Evolutionary conservation across 176 grass and related monocot genomes (phyloP).

Genomic region (Hsuehochloa calcarea): DNA sequence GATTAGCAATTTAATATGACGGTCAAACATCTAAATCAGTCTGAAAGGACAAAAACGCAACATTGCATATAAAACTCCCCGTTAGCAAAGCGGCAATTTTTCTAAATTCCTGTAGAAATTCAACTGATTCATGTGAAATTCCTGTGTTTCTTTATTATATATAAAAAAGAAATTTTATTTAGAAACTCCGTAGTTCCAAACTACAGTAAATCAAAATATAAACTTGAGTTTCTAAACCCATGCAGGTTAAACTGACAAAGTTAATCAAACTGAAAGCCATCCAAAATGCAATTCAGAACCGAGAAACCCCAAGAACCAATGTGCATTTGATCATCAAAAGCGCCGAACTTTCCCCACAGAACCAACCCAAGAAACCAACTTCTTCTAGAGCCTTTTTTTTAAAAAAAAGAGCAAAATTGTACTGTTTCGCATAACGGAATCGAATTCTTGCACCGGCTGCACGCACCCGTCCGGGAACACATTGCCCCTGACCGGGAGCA

Average conservation of each 20-base stretch:
- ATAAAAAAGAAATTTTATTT: background rate
- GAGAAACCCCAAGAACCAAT: background rate
- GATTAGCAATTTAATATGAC: background rate
- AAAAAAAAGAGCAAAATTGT: background rate
- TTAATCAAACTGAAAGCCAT: background rate
- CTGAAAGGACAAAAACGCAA: background rate
- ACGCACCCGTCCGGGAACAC: slow-evolving; percentile 57
- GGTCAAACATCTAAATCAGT: background rate
- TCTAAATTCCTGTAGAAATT: background rate
- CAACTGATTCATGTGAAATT: slow-evolving; percentile 7
- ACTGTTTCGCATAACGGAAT: background rate
- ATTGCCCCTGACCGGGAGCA: slow-evolving; percentile 26
- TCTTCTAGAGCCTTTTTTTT: background rate
- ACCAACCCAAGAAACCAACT: slow-evolving; percentile 1
- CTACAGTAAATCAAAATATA: background rate
- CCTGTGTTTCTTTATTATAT: background rate
- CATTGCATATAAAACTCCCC: background rate
- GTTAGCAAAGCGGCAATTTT: background rate
- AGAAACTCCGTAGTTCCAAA: background rate
- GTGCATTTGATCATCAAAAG: background rate
- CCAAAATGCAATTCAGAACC: background rate
- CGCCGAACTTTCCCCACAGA: background rate
- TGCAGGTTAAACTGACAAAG: background rate
- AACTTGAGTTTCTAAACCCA: background rate
- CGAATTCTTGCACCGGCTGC: background rate